Percentiles rank a stretch among this genome's conserved stretches.
Conservation (phyloP, 495 filamentous ascomycete species). For the Oidiodendron maius region DNA sequence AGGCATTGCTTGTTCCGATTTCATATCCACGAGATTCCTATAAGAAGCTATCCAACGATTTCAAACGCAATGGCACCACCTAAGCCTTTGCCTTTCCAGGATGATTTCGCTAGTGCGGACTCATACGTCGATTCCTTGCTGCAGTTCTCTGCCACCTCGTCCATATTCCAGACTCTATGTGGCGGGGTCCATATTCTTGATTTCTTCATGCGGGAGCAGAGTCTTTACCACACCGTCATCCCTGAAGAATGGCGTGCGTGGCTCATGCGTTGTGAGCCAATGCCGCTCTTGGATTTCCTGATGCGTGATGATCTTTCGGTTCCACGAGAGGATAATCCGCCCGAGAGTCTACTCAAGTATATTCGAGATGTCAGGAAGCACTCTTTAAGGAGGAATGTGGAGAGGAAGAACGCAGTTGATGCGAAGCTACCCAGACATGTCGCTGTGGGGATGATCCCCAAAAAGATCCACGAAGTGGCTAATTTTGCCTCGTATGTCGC, state of each 20-base stretch:
- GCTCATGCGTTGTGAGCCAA: conserved; percentile 61
- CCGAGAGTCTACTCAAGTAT: conserved; percentile 64
- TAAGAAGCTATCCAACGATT: neutral
- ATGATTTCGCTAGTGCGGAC: conserved; percentile 52
- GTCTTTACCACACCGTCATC: conserved; percentile 66
- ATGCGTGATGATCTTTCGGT: conserved; percentile 61
- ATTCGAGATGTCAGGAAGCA: conserved; percentile 67
- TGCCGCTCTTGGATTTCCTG: conserved; percentile 71
- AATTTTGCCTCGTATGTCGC: conserved; percentile 53
- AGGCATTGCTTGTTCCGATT: neutral
- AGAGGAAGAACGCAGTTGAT: conserved; percentile 30
- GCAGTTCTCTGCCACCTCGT: conserved; percentile 63
- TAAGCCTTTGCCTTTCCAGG: conserved; percentile 50
- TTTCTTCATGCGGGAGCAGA: conserved; percentile 82
- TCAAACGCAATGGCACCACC: conserved; percentile 36
- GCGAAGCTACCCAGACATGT: conserved; percentile 58
- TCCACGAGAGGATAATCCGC: conserved; percentile 40
- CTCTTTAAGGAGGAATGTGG: conserved; percentile 58
- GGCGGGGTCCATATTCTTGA: conserved; percentile 94
- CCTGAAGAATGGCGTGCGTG: conserved; percentile 76
- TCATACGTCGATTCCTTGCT: conserved; percentile 75
- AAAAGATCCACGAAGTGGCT: conserved; percentile 89
- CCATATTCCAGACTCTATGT: conserved; percentile 80
- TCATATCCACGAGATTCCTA: no score
- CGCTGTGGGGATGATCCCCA: conserved; percentile 87